Conservation (phyloP, 2,329 filamentous ascomycete species). For the Anisogramma anomala region DNA sequence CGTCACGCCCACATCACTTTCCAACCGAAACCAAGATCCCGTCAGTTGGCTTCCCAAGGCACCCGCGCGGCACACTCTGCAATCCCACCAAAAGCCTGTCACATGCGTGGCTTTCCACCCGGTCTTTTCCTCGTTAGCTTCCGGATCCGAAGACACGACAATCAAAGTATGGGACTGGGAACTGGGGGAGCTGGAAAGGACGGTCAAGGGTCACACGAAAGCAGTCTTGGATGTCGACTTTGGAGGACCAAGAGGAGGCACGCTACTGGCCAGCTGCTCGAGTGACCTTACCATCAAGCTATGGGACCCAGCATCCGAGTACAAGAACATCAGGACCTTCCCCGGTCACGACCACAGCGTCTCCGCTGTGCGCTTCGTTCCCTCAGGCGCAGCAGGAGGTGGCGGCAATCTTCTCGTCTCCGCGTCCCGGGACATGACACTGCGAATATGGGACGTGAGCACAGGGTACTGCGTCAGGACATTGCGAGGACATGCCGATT, state of each 20-base stretch:
- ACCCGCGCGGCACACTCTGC: constrained; percentile 68
- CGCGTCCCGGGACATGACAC: constrained; percentile 71
- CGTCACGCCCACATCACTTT: constrained; percentile 64
- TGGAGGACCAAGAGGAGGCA: constrained; percentile 70
- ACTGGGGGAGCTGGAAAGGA: constrained; percentile 77
- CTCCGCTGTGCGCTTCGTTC: constrained; percentile 78
- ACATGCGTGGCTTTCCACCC: constrained; percentile 90
- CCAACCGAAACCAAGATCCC: constrained; percentile 73
- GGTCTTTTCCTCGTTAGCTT: constrained; percentile 79
- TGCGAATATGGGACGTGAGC: constrained; percentile 85
- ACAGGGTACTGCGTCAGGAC: constrained; percentile 90
- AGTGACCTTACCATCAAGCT: constrained; percentile 89
- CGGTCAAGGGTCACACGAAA: constrained; percentile 85
- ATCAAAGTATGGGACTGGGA: constrained; percentile 99
- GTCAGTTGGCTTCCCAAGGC: constrained; percentile 74
- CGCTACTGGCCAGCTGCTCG: constrained; percentile 69
- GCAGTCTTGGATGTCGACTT: constrained; percentile 82
- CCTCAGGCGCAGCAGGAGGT: constrained; percentile 68
- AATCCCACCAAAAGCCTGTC: constrained; percentile 71
- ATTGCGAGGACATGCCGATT: constrained; percentile 73
- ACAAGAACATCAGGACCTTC: constrained; percentile 88
- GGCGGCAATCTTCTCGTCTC: constrained; percentile 78
- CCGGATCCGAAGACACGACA: constrained; percentile 80
- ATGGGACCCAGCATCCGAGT: constrained; percentile 85
- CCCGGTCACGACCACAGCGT: constrained; percentile 89